Evolutionary conservation across 345 rosid genomes (phyloP).

Genomic region (Salix suchowensis): DNA sequence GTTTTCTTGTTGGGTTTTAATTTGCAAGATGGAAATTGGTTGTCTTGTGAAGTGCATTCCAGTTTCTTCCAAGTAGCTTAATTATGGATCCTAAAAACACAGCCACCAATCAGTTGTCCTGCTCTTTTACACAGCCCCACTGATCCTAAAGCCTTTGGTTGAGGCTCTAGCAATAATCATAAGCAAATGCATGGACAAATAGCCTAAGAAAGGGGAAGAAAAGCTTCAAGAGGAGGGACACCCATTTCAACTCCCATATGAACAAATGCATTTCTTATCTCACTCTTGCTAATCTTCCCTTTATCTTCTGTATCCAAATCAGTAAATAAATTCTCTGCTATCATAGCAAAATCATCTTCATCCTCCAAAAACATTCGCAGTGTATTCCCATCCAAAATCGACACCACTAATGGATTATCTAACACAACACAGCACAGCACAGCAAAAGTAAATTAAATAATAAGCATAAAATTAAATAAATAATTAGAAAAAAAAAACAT

Average conservation of each 20-base stretch:
- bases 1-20: too few species aligned
- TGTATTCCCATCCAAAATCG: conserved; percentile 64
- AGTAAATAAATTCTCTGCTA: conserved; percentile 84
- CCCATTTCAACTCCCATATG: conserved; percentile 89
- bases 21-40: neutral
- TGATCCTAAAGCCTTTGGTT: too few species aligned
- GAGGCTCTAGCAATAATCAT: too few species aligned
- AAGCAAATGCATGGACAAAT: neutral
- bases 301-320: conserved; percentile 75
- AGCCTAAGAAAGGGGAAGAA: neutral
- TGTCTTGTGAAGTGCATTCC: conserved; percentile 22
- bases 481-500: neutral
- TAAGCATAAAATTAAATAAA: neutral
- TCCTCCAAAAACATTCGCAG: conserved; percentile 61
- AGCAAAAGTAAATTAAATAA: neutral
- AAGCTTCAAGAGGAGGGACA: conserved; percentile 80
- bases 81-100: neutral
- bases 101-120: neutral
- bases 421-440: neutral
- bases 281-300: conserved; percentile 66
- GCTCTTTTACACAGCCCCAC: neutral
- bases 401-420: conserved; percentile 65
- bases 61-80: conserved; percentile 2
- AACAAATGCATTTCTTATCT: conserved; percentile 54
- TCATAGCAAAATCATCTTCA: conserved; percentile 93